Percentiles rank a stretch among this genome's conserved stretches.
phyloP scores from a whole-genome alignment of 495 filamentous ascomycete species.

The Penicillium pulvis region DNA sequence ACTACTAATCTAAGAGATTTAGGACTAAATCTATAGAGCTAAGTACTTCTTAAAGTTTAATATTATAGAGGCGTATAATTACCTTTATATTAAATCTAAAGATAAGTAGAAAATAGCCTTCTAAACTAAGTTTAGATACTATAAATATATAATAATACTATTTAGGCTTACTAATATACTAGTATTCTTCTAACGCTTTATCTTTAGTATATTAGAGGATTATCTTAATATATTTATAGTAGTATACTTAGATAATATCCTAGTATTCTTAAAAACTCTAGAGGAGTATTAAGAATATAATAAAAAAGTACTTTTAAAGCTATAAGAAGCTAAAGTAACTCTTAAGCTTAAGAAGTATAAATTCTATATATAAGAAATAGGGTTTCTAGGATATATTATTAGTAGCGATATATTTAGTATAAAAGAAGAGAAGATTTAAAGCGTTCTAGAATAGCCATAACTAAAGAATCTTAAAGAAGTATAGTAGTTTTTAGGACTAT shows the following conservation, averaged over 20 bases:
- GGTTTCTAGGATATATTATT: slow-evolving; percentile 18
- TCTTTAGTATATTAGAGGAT: neutral
- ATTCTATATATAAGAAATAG: slow-evolving; percentile 14
- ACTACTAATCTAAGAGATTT: neutral
- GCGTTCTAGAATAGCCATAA: slow-evolving; percentile 10
- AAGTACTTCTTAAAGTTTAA: neutral
- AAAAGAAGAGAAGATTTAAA: slow-evolving; percentile 16
- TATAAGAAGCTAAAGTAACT: slow-evolving; percentile 1
- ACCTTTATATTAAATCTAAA: neutral
- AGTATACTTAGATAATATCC: neutral
- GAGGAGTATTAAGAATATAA: slow-evolving; percentile 1
- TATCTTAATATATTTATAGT: neutral
- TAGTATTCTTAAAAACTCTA: neutral
- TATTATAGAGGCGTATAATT: neutral
- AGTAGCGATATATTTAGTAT: slow-evolving; percentile 12
- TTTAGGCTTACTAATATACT: neutral
- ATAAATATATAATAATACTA: neutral
- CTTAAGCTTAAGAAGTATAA: slow-evolving; percentile 4
- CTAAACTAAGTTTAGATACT: neutral
- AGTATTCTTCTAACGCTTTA: neutral
- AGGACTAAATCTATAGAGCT: neutral
- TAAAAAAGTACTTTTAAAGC: neutral
- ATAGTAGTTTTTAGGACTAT: slow-evolving; percentile 15
- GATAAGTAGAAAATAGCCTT: neutral
- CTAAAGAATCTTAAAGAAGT: slow-evolving; percentile 13